Evolutionary conservation across 228 moss, liverwort and hornwort genomes (phyloP).

Genomic region (Sphagnum fallax): DNA sequence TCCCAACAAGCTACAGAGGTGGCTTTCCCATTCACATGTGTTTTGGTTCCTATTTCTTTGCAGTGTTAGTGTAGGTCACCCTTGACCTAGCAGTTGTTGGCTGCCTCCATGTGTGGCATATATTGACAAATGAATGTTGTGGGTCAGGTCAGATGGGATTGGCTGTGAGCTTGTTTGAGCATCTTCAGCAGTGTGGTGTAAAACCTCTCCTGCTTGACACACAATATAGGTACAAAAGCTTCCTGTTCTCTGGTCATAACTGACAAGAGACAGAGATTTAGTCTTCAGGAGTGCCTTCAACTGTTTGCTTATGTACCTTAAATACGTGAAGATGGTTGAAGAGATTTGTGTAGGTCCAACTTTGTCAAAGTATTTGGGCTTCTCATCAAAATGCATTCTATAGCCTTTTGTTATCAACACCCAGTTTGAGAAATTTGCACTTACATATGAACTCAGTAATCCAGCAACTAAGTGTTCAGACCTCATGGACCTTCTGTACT

Average conservation of each 20-base stretch:
- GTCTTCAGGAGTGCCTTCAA: too few species aligned
- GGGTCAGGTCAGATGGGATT: constrained; percentile 54
- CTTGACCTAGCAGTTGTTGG: not conserved
- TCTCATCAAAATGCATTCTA: too few species aligned
- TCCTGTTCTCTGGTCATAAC: not conserved
- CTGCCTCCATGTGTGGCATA: not conserved
- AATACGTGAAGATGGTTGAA: not conserved
- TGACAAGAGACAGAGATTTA: too few species aligned
- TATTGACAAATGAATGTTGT: not conserved
- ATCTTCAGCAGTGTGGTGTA: constrained; percentile 77
- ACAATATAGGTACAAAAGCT: constrained; percentile 64
- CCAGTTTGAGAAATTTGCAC: too few species aligned
- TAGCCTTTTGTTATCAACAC: too few species aligned
- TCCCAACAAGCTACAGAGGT: constrained; percentile 79
- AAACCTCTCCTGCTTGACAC: constrained; percentile 82
- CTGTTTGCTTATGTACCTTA: too few species aligned
- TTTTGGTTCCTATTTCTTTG: not conserved
- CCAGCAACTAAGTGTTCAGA: not conserved
- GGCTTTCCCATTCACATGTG: not conserved
- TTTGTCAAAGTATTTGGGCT: too few species aligned
- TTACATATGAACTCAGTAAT: too few species aligned
- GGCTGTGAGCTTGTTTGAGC: constrained; percentile 75
- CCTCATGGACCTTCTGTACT: not conserved
- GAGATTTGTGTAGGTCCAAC: not conserved
- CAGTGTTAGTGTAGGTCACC: not conserved